Conservation (phyloP, 1,284 basidiomycete species). For the Apiotrichum porosum region DNA sequence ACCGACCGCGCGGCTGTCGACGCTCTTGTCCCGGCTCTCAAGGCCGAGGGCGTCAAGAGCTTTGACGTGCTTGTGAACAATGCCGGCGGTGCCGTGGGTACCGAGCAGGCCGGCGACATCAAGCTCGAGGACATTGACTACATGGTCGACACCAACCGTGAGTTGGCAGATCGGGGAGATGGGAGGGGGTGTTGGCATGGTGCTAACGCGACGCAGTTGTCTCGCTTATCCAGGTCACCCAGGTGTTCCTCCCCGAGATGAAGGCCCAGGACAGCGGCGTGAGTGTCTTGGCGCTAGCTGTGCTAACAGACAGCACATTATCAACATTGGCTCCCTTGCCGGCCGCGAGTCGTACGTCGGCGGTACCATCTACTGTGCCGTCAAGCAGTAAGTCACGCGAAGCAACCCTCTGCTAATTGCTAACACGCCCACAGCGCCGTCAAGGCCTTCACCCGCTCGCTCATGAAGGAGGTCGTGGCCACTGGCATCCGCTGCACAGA, state of each 20-base stretch:
- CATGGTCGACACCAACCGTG: constrained; percentile 86
- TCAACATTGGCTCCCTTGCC: constrained; percentile 87
- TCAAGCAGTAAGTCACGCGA: constrained; percentile 16
- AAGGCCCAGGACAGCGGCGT: constrained; percentile 69
- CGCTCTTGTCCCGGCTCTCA: constrained; percentile 8
- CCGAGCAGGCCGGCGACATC: constrained; percentile 24
- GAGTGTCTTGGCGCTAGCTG: neutral
- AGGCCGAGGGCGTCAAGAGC: constrained; percentile 7
- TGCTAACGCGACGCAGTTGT: constrained; percentile 2
- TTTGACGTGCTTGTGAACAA: constrained; percentile 24
- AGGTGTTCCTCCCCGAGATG: constrained; percentile 59
- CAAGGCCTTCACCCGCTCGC: constrained; percentile 72
- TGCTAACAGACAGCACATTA: constrained; percentile 60
- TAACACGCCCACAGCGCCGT: constrained; percentile 56
- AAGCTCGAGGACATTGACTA: constrained; percentile 32
- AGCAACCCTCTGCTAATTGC: neutral
- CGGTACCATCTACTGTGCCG: constrained; percentile 55
- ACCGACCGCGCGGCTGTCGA: constrained; percentile 18
- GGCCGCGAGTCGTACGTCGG: constrained; percentile 86
- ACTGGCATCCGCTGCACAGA: constrained; percentile 84
- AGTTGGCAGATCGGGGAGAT: constrained; percentile 11
- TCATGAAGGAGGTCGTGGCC: constrained; percentile 76
- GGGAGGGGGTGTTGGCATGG: neutral
- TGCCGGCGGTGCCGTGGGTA: constrained; percentile 19
- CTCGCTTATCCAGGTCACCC: constrained; percentile 9